Evolutionary conservation across 192 early-diverging fungal species (phyloP).

Genomic region (Funneliformis geosporum): DNA sequence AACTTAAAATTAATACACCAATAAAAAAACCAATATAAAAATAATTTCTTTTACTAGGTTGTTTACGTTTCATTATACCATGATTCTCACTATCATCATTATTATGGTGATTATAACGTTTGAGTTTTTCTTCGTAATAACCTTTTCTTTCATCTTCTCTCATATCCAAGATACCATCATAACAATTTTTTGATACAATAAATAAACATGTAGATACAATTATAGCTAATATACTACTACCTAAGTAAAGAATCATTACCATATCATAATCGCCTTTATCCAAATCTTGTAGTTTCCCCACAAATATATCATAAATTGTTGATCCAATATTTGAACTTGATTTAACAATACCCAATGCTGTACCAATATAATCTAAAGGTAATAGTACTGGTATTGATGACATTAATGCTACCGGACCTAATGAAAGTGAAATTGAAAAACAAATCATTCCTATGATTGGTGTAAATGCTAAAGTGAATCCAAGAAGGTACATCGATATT

Average conservation of each 20-base stretch:
- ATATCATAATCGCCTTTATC: neutral
- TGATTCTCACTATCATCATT: no score
- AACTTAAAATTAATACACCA: neutral
- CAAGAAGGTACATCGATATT: neutral
- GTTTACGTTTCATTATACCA: neutral
- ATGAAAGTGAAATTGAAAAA: conserved; percentile 13
- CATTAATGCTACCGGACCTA: neutral
- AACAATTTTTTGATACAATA: neutral
- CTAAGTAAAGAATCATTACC: neutral
- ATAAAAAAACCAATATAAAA: neutral
- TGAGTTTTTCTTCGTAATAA: no score
- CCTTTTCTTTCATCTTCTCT: neutral
- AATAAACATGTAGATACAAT: neutral
- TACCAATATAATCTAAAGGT: conserved; percentile 14
- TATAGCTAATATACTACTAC: neutral
- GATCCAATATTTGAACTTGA: conserved; percentile 6
- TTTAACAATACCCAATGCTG: conserved; percentile 9
- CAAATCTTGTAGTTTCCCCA: neutral
- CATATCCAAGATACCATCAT: conserved; percentile 1
- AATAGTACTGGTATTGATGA: conserved; percentile 14
- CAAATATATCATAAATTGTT: conserved; percentile 5
- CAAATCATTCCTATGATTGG: conserved; percentile 6
- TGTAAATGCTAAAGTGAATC: neutral
- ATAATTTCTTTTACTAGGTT: conserved; percentile 1
- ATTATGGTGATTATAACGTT: no score